A percentile compares a stretch with the other conserved stretches of the same genome.
These are phyloP conservation scores for Austroboletus eburneus DNA, from an alignment of 768 basidiomycete species.

Conservation along the genomic window DNA sequence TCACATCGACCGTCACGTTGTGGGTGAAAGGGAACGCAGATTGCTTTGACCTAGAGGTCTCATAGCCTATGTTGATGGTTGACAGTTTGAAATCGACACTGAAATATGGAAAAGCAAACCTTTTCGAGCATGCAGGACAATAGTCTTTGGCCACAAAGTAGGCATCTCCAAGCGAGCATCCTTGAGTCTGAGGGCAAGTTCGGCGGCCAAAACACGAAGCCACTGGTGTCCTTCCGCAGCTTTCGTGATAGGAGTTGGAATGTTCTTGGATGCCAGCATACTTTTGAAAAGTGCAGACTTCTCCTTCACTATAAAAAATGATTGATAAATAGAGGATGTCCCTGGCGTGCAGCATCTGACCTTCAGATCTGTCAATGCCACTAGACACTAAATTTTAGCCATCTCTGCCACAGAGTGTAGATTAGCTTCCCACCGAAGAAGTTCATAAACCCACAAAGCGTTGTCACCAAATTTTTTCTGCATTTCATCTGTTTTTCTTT, in stretches of 20 bases:
- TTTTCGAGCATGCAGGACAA: conserved; percentile 75
- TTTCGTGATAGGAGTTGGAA: conserved; percentile 72
- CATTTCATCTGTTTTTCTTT: conserved; percentile 54
- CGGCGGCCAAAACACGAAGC: conserved; percentile 88
- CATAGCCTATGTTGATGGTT: conserved; percentile 49
- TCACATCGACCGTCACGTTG: conserved; percentile 68
- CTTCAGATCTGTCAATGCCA: conserved; percentile 87
- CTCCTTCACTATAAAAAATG: conserved; percentile 66
- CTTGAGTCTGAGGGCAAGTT: conserved; percentile 78
- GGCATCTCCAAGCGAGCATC: conserved; percentile 73
- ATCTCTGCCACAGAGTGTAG: background rate
- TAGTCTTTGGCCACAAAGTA: conserved; percentile 87
- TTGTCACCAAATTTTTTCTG: conserved; percentile 78
- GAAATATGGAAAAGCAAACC: conserved; percentile 41
- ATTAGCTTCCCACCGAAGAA: conserved; percentile 59
- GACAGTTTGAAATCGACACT: background rate
- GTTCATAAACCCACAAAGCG: conserved; percentile 89
- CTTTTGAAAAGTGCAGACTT: conserved; percentile 78
- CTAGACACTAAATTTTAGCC: conserved; percentile 32
- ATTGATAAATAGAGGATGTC: background rate
- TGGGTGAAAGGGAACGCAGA: conserved; percentile 80
- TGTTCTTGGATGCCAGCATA: conserved; percentile 96
- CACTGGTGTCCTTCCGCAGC: conserved; percentile 79
- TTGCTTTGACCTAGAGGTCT: conserved; percentile 73
- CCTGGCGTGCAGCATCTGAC: conserved; percentile 38